Conservation (phyloP, 306 rosid genomes). For the Quercus agrifolia region DNA sequence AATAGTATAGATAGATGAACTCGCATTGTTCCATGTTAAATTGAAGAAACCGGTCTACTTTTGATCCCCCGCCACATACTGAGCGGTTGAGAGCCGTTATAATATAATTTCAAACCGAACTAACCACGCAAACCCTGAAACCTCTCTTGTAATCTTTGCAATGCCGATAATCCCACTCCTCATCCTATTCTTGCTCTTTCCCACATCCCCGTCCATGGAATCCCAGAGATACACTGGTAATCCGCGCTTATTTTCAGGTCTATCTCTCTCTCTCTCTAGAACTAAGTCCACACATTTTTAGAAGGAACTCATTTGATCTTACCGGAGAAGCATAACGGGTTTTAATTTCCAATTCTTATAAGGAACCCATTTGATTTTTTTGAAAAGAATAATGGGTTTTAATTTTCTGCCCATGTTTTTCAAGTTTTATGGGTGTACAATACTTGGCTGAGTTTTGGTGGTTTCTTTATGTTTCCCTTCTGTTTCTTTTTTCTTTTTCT, state of each 20-base stretch:
- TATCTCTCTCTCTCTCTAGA: neutral
- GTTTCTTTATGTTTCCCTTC: neutral
- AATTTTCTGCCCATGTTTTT: neutral
- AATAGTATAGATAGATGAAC: too few relatives aligned
- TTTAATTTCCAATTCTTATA: neutral
- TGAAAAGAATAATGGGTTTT: neutral
- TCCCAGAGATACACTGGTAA: neutral
- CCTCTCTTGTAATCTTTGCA: neutral
- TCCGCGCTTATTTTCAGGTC: neutral
- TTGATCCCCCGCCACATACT: neutral
- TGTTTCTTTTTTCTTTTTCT: too few relatives aligned
- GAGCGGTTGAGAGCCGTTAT: constrained; percentile 21
- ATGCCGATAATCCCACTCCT: constrained; percentile 17
- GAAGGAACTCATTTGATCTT: neutral
- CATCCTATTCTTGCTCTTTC: neutral
- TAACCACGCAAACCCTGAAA: neutral
- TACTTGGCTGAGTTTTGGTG: neutral
- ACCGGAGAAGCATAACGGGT: neutral
- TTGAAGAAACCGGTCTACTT: too few relatives aligned
- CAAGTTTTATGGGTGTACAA: neutral
- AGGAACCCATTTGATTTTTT: neutral
- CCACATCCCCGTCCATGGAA: neutral
- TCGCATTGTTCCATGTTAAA: too few relatives aligned
- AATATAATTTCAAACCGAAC: neutral
- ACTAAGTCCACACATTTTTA: neutral